Evolutionary conservation across 495 filamentous ascomycete species (phyloP).

Genomic region (Penicillium chermesinum): DNA sequence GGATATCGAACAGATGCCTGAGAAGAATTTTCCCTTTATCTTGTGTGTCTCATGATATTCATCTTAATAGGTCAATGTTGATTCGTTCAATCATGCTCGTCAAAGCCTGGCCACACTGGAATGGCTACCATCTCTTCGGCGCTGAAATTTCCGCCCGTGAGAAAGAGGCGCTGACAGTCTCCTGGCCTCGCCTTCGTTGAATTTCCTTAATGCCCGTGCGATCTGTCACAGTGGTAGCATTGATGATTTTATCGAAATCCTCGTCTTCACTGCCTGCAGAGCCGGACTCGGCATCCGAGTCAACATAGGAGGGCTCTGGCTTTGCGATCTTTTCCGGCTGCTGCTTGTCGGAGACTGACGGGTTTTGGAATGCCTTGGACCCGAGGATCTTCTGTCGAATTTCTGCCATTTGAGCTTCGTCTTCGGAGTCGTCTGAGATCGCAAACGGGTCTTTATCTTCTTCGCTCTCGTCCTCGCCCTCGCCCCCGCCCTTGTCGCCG

Average conservation of each 20-base stretch:
- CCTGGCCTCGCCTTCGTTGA: slow-evolving; percentile 40
- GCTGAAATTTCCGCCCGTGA: slow-evolving; percentile 57
- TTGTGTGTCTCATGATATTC: background rate
- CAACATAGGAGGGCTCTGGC: slow-evolving; percentile 42
- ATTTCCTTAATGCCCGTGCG: slow-evolving; percentile 66
- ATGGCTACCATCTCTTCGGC: slow-evolving; percentile 51
- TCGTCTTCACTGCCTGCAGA: slow-evolving; percentile 65
- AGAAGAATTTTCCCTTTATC: no score
- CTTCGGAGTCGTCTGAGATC: slow-evolving; percentile 70
- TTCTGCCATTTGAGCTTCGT: slow-evolving; percentile 89
- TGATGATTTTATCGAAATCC: slow-evolving; percentile 84
- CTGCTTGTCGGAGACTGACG: slow-evolving; percentile 44
- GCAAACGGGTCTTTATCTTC: slow-evolving; percentile 60
- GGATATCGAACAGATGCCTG: no score
- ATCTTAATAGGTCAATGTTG: background rate
- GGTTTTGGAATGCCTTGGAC: slow-evolving; percentile 80
- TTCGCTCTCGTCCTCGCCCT: slow-evolving; percentile 46
- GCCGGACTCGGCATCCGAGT: slow-evolving; percentile 69
- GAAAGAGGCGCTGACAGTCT: slow-evolving; percentile 53
- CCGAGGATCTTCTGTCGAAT: slow-evolving; percentile 76
- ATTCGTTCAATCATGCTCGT: background rate
- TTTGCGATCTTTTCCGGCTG: slow-evolving; percentile 53
- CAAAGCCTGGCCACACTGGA: background rate
- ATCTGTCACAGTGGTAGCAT: slow-evolving; percentile 81
- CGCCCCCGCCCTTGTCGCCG: slow-evolving; percentile 40